A percentile compares a stretch with the other conserved stretches of the same genome.
phyloP scores from a whole-genome alignment of 768 basidiomycete species.

The Leccinum barrowsii region DNA sequence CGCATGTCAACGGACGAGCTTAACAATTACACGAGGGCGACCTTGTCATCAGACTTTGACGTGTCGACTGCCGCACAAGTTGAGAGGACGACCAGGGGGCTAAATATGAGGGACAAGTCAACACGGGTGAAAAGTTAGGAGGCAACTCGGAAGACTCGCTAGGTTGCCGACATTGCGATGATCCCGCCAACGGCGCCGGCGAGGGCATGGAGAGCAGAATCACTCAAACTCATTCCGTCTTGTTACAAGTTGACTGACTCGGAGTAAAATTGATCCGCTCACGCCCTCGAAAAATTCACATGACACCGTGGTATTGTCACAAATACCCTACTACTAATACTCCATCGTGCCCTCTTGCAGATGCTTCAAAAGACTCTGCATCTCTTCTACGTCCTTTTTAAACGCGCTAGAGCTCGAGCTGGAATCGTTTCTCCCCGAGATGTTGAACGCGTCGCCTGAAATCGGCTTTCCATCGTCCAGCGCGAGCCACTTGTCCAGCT shows the following conservation, averaged over 20 bases:
- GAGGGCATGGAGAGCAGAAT: constrained; percentile 81
- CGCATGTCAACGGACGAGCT: not conserved
- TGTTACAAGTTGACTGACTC: not conserved
- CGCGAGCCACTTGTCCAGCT: constrained; percentile 76
- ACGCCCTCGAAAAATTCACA: constrained; percentile 11
- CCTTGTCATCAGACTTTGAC: constrained; percentile 67
- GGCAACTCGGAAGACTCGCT: constrained; percentile 45
- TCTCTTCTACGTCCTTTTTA: constrained; percentile 65
- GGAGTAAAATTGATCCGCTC: too few species aligned
- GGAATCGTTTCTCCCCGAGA: constrained; percentile 34
- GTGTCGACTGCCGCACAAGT: constrained; percentile 92
- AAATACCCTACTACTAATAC: not conserved
- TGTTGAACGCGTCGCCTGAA: constrained; percentile 51
- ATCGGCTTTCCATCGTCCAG: constrained; percentile 71
- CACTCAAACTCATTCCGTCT: constrained; percentile 37
- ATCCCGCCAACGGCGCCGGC: constrained; percentile 92
- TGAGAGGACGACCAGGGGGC: constrained; percentile 88
- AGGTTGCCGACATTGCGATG: constrained; percentile 85
- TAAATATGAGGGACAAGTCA: constrained; percentile 28
- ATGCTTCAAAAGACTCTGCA: constrained; percentile 56
- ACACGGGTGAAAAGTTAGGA: not conserved
- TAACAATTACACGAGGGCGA: constrained; percentile 21
- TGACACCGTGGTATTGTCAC: not conserved
- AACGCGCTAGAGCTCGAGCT: constrained; percentile 56
- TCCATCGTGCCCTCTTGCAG: constrained; percentile 34